Base-by-base conservation (phyloP, 495 filamentous ascomycete species). In the Geopyxis carbonaria region DNA sequence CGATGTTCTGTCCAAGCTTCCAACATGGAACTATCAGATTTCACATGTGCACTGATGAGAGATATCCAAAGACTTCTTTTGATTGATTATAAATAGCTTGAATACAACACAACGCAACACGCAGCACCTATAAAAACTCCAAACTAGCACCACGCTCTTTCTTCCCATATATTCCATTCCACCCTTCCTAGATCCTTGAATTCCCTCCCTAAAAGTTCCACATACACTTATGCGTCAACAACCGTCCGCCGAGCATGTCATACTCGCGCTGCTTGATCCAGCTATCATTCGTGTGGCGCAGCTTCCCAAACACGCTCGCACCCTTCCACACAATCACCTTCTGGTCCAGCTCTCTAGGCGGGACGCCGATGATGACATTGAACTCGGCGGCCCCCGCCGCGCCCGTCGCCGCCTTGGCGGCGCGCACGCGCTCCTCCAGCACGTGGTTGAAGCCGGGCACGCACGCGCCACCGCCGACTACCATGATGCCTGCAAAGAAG, bases 291-390 rank as follows among this genome's bases (percentile, higher is more conserved):
- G 78, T 81, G 21, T 65, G 62, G 43, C 59, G 69, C 55, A 97
- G 62, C 61, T 92, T 87, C n/a, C 81, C 85, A 65, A 94, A 97
- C 20, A 97, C 81, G 51, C 85, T 93, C 2, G 80, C 91, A 1
- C 89, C 89, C 67, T 97, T 97, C 89, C 89, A 97, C 5, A 79
- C 78, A 22, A 95, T 80, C 4, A 93, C 85, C 56, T 93, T 83
- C 16, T 83, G 80, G 56, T 95, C 89, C 55, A 97, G 70, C 50
- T 97, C 89, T 45, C 89, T 60, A 1, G 89, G 91, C 24, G 83
- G 86, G 11, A 73, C 70, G 23, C 80, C 83, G 34, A 95, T 83
- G 48, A 95, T 67, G 45, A 97, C 46, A 19, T 50, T 38, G 29
- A 47, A 51, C 10, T 55, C 51, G 7, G 34, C 44, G 4, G 40